Evolutionary conservation across 1,284 basidiomycete species (phyloP), one percentile per base, ranked within the genome.

Genomic region (Hymenochaete sp.): DNA sequence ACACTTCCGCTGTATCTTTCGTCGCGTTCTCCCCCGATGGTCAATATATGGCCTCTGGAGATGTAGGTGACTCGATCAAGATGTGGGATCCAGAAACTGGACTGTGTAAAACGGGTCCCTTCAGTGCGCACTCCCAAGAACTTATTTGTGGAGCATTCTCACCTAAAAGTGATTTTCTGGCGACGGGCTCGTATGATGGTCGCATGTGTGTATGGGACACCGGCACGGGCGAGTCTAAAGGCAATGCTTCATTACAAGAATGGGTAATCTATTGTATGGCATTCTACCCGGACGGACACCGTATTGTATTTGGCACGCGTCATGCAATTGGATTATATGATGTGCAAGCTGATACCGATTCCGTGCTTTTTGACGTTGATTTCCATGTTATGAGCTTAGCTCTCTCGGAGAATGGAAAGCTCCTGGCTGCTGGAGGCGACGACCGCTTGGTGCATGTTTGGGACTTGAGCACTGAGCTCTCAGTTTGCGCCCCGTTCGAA

Each of bases 341-440:
- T n/a, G n/a, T n/a, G n/a, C n/a, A n/a, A n/a, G n/a, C n/a, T n/a
- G n/a, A n/a, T n/a, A n/a, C n/a, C n/a, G n/a, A n/a, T n/a, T n/a
- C n/a, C n/a, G n/a, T n/a, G n/a, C n/a, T n/a, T n/a, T n/a, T n/a
- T n/a, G n/a, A n/a, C n/a, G n/a, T n/a, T n/a, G n/a, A n/a, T n/a
- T n/a, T n/a, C n/a, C n/a, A n/a, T n/a, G n/a, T n/a, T n/a, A n/a
- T n/a, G n/a, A n/a, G n/a, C n/a, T n/a, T n/a, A n/a, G n/a, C n/a
- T n/a, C n/a, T n/a, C n/a, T n/a, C 31, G 4, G 16, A 24, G 8
- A 36, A 13, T n/a, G 32, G 29, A 22, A 35, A 42, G 25, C 25
- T 14, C 6, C 8, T 43, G 8, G 14, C n/a, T n/a, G 42, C 57
- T n/a, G 55, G 48, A 22, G 56, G 55, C 19, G 7, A 6, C 19